Percentiles rank a stretch among this genome's conserved stretches.
Conservation (phyloP, 2,329 filamentous ascomycete genomes). For the Alternaria sp. region DNA sequence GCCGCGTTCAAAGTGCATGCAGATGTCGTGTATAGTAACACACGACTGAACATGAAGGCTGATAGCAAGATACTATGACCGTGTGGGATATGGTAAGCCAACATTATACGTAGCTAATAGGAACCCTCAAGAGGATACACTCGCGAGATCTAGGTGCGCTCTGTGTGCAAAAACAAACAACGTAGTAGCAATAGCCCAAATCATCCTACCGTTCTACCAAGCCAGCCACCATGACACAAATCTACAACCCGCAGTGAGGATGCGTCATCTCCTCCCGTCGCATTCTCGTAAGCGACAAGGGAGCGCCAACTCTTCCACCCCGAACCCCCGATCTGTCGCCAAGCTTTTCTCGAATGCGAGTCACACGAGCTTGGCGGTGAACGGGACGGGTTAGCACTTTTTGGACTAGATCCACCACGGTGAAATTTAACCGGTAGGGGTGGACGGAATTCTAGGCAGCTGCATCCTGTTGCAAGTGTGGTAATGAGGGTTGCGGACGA, state of each 20-base stretch:
- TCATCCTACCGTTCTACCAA: background rate
- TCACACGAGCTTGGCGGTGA: background rate
- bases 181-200: background rate
- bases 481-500: background rate
- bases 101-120: background rate
- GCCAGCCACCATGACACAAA: background rate
- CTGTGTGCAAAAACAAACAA: background rate
- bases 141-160: background rate
- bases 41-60: background rate
- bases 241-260: background rate
- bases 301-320: background rate
- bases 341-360: background rate
- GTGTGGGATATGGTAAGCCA: background rate
- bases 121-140: background rate
- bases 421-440: background rate
- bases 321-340: constrained; percentile 5
- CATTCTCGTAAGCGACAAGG: background rate
- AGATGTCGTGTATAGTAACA: background rate
- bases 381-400: background rate
- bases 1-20: background rate
- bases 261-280: background rate
- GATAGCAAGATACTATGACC: background rate
- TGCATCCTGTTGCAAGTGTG: background rate
- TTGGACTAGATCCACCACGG: background rate
- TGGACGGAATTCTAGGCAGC: background rate